A percentile compares a stretch with the other conserved stretches of the same genome.
phyloP scores from a whole-genome alignment of 2,329 filamentous ascomycete genomes.

The Fusarium sp. region DNA sequence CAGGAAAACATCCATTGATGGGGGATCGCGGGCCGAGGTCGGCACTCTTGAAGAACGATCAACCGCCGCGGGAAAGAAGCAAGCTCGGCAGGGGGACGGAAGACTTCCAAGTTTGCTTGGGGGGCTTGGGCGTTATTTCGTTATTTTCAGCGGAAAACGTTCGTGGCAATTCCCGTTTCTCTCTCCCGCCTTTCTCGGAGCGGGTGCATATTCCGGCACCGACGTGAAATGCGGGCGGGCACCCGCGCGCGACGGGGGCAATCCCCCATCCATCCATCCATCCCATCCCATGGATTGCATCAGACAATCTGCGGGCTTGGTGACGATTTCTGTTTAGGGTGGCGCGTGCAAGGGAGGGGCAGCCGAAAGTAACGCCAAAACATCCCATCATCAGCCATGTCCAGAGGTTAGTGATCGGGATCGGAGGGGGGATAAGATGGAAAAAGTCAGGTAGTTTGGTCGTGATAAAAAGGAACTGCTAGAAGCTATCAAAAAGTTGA shows the following conservation, averaged over 20 bases:
- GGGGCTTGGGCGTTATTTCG: conserved; percentile 19
- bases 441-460: neutral
- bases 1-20: neutral
- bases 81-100: neutral
- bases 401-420: neutral
- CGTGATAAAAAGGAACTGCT: neutral
- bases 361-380: conserved; percentile 20
- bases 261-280: neutral
- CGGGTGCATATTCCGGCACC: conserved; percentile 6
- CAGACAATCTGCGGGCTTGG: conserved; percentile 17
- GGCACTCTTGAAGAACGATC: neutral
- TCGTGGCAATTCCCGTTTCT: conserved; percentile 5
- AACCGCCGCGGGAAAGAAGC: neutral
- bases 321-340: conserved; percentile 32
- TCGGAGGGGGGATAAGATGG: neutral
- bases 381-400: neutral
- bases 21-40: neutral
- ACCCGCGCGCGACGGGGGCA: neutral
- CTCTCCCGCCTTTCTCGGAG: conserved; percentile 11
- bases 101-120: neutral
- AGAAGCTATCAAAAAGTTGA: neutral
- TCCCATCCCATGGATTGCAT: conserved; percentile 5
- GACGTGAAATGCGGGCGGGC: neutral
- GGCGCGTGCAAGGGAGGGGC: conserved; percentile 17
- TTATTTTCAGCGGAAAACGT: neutral